A percentile compares a stretch with the other conserved stretches of the same genome.
Conservation (phyloP, 2,329 filamentous ascomycete genomes). For the Colletotrichum plurivorum region DNA sequence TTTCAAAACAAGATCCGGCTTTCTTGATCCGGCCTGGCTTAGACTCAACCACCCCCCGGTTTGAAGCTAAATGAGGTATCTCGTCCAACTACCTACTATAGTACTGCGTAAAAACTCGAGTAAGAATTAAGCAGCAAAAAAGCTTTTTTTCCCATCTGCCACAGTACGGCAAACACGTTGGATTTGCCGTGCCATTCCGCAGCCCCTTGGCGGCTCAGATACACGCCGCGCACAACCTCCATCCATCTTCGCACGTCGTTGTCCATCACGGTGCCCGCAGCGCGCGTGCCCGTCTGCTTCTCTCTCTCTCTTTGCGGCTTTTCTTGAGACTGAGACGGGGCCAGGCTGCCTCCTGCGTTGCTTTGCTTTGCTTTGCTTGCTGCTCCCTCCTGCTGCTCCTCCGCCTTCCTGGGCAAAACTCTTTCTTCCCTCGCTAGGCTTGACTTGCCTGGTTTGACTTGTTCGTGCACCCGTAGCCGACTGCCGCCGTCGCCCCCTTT, state of each 20-base stretch:
- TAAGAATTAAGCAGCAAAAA: no score
- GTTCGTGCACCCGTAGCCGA: conserved; percentile 3
- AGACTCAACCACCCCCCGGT: background rate
- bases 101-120: no score
- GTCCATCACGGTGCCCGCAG: background rate
- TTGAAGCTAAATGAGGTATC: conserved; percentile 16
- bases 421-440: conserved; percentile 18
- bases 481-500: background rate
- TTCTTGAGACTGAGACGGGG: no score
- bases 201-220: conserved; percentile 29
- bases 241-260: conserved; percentile 39
- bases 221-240: conserved; percentile 26
- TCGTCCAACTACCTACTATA: background rate
- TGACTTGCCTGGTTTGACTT: conserved; percentile 8
- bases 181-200: conserved; percentile 29
- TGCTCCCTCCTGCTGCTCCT: background rate
- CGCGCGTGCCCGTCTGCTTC: background rate
- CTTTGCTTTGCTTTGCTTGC: background rate
- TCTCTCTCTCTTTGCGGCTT: background rate
- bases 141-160: conserved; percentile 9
- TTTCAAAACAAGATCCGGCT: conserved; percentile 34
- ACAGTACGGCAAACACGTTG: conserved; percentile 38
- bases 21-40: conserved; percentile 29
- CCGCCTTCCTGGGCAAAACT: background rate
- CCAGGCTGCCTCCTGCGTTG: no score